phyloP scores from a whole-genome alignment of 176 grass and related monocot species.

The Avena insularis region DNA sequence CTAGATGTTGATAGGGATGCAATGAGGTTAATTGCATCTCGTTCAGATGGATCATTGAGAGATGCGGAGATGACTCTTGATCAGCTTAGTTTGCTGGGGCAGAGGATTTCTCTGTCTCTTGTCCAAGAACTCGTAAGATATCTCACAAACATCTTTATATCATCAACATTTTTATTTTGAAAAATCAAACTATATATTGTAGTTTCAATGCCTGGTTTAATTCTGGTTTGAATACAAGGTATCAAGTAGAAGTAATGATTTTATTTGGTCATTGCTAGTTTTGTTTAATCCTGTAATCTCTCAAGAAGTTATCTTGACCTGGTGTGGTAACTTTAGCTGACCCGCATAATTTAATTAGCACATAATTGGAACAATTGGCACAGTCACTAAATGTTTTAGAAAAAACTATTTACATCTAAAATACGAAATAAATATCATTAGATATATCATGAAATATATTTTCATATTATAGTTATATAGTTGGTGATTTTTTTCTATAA shows the following conservation, averaged over 20 bases:
- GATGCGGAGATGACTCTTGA: constrained; percentile 98
- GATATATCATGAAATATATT: background rate
- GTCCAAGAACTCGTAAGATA: constrained; percentile 99
- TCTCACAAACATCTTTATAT: background rate
- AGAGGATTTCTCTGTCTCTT: constrained; percentile 83
- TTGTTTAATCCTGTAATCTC: constrained; percentile 19
- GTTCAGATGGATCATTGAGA: constrained; percentile 87
- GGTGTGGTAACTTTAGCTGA: constrained; percentile 16
- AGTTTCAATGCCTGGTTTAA: constrained; percentile 8
- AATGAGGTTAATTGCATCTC: constrained; percentile 75
- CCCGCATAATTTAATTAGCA: background rate
- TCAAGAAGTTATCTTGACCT: constrained; percentile 15
- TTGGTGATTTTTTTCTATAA: background rate
- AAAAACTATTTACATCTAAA: background rate
- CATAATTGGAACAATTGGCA: constrained; percentile 10
- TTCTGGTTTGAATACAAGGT: constrained; percentile 33
- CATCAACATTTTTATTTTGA: background rate
- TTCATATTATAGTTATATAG: background rate
- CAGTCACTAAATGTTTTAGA: constrained; percentile 6
- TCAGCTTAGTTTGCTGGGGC: constrained; percentile 90
- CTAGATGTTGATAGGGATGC: constrained; percentile 89
- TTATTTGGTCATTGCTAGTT: constrained; percentile 22
- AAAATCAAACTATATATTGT: background rate
- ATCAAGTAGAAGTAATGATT: constrained; percentile 15
- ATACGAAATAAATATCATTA: background rate